Base-by-base conservation (phyloP, 2,329 filamentous ascomycete species). In the Arachnomyces sp. region DNA sequence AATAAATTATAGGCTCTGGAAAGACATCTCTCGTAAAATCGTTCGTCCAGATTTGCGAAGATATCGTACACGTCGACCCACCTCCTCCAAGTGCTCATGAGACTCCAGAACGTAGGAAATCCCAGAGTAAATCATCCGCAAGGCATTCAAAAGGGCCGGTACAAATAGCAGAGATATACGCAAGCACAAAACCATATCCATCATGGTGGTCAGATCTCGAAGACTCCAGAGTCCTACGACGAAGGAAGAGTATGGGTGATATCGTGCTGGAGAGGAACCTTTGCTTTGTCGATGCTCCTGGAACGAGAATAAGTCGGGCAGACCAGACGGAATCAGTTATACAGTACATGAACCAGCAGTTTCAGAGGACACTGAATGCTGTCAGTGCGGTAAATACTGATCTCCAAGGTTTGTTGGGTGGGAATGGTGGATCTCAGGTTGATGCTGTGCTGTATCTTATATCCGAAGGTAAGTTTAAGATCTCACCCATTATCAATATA, bases 31-130 rank as follows among this genome's bases (percentile, higher is more conserved):
- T 96, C 36, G 84, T 96, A 52, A 85, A 83, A 57, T 85, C 87
- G 2, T 85, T 98, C 34, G 80, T 93, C 12, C 87, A 94, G 56
- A 73, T 70, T 3, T 94, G 87, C 59, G 79, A 89, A 55, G 86
- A 96, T 55, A 94, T 98, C 46, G 90, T 96, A 2, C 90, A 98
- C 58, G 80, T 94, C 39, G 90, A 96, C 56, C 74, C 82, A 2
- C 59, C 70, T 20, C 57, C 61, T 16, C 38, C 45, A 15, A 49
- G 34, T 40, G 35, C 40, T 7, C 41, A 54, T 29, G 3, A 8
- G 45, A 17, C 12, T 31, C 40, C n/a, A 12, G 17, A 42, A 20
- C 49, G 38, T 38, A n/a, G 47, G 20, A 20, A 49, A 40, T 38
- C 31, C 47, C 34, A 49, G 49, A 31, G 28, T 50, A 28, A 41